Percentiles rank a stretch among this genome's conserved stretches.
Conservation (phyloP, 2,329 filamentous ascomycete genomes). For the Hypoxylon sp. region DNA sequence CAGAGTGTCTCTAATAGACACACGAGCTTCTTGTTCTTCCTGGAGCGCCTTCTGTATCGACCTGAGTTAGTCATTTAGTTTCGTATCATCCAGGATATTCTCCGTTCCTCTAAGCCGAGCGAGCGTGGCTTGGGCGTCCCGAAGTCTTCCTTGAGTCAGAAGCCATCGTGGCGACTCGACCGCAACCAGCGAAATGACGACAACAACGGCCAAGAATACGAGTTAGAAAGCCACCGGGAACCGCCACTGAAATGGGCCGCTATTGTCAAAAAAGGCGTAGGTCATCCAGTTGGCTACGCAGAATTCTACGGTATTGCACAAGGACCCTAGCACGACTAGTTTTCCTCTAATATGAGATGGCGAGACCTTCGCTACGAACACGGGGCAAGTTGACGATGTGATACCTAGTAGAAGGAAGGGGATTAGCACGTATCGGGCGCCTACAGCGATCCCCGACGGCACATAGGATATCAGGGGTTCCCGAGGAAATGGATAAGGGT, state of each 20-base stretch:
- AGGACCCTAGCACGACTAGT: constrained; percentile 50
- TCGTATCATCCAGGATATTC: constrained; percentile 41
- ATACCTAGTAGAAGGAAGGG: constrained; percentile 28
- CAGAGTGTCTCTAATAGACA: constrained; percentile 21
- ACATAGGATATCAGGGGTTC: constrained; percentile 17
- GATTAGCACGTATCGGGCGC: constrained; percentile 25
- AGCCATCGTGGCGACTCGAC: constrained; percentile 52
- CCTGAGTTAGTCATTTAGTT: constrained; percentile 43
- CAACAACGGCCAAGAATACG: constrained; percentile 54
- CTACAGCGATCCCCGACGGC: constrained; percentile 15
- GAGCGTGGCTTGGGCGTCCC: constrained; percentile 51
- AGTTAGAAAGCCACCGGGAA: constrained; percentile 61
- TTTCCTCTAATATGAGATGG: constrained; percentile 50
- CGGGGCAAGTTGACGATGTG: constrained; percentile 50
- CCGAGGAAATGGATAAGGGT: constrained; percentile 1
- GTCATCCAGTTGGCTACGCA: constrained; percentile 55
- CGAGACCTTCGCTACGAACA: constrained; percentile 56
- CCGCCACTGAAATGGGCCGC: constrained; percentile 55
- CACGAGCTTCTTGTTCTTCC: constrained; percentile 43
- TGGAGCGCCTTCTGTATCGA: constrained; percentile 51
- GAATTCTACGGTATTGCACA: constrained; percentile 32
- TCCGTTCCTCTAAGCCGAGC: constrained; percentile 30
- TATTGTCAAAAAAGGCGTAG: constrained; percentile 55
- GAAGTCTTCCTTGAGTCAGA: constrained; percentile 44
- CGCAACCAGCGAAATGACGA: constrained; percentile 48